Evolutionary conservation across 2,329 filamentous ascomycete species (phyloP), one percentile per base, ranked within the genome.

Genomic region (Emmonsia crescens): DNA sequence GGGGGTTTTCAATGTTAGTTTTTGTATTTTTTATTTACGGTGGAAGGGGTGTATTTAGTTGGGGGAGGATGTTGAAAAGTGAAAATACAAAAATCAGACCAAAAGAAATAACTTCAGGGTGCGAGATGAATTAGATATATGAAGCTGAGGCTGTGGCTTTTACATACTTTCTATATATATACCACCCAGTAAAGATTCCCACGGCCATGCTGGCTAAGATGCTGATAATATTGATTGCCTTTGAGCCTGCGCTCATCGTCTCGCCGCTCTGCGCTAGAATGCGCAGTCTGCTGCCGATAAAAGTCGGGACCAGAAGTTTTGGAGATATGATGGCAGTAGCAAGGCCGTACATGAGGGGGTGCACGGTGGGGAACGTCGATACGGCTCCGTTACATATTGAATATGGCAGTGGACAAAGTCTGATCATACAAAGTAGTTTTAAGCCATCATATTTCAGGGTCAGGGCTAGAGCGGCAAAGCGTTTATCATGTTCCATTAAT

Each of bases 331-430:
- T 78, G 2, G 89, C 87, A 0, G 93, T 97, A 5, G 94, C 93
- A 54, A 91, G 73, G 38, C 86, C 87, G 76, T 95, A 97, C 55
- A 83, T 83, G 63, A 82, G 73, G 48, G 89, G 89, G 29, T 86
- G 83, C 40, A 99, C 89, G 38, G 89, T 96, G 2, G 92, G 92
- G 64, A 99, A 92, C 1, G 94, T 97, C 36, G 91, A 91, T 61
- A 99, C 84, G 64, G 96, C 96, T 58, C 91, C 94, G 72, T 99
- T 99, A 71, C 89, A 92, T 67, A 97, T 79, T 59, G 89, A 94
- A 74, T 96, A 99, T 16, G 94, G 94, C 63, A 99, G 74, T 1
- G 94, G 94, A 70, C 93, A 97, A 66, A 97, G 83, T 36, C 94
- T 85, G 68, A 99, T 94, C 83, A 94, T 95, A 65, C 90, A 87